phyloP scores from a whole-genome alignment of 257 asterid genomes.

The Solanum medicagineum region DNA sequence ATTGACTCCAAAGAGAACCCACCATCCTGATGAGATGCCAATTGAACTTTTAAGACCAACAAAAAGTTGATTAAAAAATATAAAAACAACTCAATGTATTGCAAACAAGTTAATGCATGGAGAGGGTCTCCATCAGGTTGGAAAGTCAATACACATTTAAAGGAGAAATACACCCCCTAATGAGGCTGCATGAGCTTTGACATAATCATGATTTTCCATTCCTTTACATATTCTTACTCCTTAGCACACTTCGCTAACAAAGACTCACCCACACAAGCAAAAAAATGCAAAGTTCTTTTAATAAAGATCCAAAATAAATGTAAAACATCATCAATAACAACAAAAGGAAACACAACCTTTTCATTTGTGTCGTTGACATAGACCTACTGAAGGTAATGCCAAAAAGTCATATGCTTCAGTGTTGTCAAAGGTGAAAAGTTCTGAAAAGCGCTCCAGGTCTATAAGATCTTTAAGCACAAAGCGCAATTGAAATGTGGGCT shows the following conservation, averaged over 20 bases:
- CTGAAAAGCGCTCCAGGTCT: neutral
- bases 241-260: neutral
- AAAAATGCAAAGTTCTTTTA: neutral
- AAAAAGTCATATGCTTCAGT: neutral
- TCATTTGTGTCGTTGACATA: neutral
- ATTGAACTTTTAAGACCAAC: neutral
- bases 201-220: neutral
- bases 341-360: neutral
- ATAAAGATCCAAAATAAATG: neutral
- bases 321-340: neutral
- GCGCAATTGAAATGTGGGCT: neutral
- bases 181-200: neutral
- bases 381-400: neutral
- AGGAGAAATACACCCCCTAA: neutral
- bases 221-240: neutral
- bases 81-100: neutral
- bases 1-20: conserved; percentile 65
- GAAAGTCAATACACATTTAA: neutral
- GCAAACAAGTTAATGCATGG: neutral
- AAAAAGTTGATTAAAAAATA: neutral
- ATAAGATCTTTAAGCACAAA: neutral
- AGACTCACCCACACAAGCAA: neutral
- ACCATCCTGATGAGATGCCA: conserved; percentile 45
- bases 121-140: neutral
- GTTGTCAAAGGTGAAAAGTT: neutral